Evolutionary conservation across 345 rosid species (phyloP), one percentile per base, ranked within the genome.

Genomic region (Salix caprea): DNA sequence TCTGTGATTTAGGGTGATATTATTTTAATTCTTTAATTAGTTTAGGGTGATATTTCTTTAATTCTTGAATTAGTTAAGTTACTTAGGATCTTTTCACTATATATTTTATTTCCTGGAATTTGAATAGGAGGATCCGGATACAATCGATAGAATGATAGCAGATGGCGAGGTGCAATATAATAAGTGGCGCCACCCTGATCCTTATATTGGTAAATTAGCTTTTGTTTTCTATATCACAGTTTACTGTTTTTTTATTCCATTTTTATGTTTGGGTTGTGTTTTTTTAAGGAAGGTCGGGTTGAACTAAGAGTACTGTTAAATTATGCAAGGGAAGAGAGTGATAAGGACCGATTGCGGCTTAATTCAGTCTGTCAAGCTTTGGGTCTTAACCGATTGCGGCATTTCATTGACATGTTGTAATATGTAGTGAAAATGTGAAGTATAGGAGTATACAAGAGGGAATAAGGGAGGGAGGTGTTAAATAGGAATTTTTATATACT

Each of bases 101-200:
- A 5, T 9, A 7, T 50, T 18, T 60, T 9, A 16, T 69, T 61
- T 75, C 8, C 32, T 58, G 21, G 37, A 24, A 60, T 67, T n/a
- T 39, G 52, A 62, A 64, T 88, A 96, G 98, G 94, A 86, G 67
- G 97, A 92, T 85, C 85, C 87, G 24, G 94, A 93, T 77, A 80
- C 87, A n/a, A 90, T 93, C 46, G 98, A 96, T 80, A 91, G 86
- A 78, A 68, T 93, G 90, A 92, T 92, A 79, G 96, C 76, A 61
- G 81, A 84, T 50, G 99, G 89, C 67, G 99, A 96, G 86, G 89
- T 94, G 18, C 72, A 85, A 76, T 79, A 93, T 70, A 76, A 92
- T 71, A 96, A 93, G 84, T 93, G 93, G 92, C 84, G 95, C 54
- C 99, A 96, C 83, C 98, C 99, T 79, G 97, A 96, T 86, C 98